Evolutionary conservation across 495 filamentous ascomycete species (phyloP), one percentile per base, ranked within the genome.

Genomic region (Trichocladium uniseriatum): DNA sequence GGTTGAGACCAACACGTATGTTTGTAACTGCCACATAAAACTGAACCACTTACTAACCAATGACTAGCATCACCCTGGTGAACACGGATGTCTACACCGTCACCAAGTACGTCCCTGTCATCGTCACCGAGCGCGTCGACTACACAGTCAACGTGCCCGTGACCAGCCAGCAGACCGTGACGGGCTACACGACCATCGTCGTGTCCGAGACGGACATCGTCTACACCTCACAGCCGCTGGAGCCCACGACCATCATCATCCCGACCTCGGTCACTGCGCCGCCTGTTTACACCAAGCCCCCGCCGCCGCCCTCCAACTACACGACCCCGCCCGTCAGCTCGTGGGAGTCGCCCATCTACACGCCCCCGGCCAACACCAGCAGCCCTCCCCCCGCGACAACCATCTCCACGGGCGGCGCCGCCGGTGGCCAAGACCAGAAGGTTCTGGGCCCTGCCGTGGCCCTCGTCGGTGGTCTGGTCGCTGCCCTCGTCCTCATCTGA

Each of bases 1-100:
- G 29, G 72, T 69, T 37, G 53, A 67, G 56, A 74, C 71, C n/a
- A 60, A 65, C 51, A 73, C 71, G 20, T 59, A 58, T 38, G 58
- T 32, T 2, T 18, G 10, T 11, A 22, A 16, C 41, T 20, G 34
- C 15, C 24, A 27, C 24, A 27, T 3, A n/a, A n/a, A 29, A 29
- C 27, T 29, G 10, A 29, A 29, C 27, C 18, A 20, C 45, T 46
- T 20, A 57, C 45, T 4, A 13, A 3, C 0, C 22, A 18, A 2
- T 20, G 28, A 20, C 11, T 16, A 59, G 56, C 32, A 62, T 64
- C 51, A 73, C 71, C 16, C 21, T 63, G 38, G 70, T 68, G 39
- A 60, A 57, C 37, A 62, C 67, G 34, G 57, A 57, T 34, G 55
- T 49, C 21, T 52, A 32, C 18, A 61, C 55, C 50, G 50, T 67